These are phyloP conservation scores for Hyphopichia wangnamkhiaoensis DNA, from an alignment of 1,139 yeast species.

Conservation along the genomic window DNA sequence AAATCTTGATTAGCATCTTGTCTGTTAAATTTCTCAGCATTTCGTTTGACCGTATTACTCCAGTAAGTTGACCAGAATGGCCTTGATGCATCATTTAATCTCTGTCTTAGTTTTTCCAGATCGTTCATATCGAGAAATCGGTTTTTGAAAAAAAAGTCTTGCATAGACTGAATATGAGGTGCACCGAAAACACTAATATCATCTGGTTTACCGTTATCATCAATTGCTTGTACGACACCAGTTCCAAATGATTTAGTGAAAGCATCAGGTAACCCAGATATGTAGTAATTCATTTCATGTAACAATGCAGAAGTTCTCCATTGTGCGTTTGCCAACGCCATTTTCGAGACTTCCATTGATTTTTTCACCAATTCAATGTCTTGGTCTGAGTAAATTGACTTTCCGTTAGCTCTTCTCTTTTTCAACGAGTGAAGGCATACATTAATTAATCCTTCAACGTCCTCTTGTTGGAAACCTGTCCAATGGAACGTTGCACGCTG, in stretches of 20 bases:
- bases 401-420: conserved; percentile 26
- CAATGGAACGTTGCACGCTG: conserved; percentile 72
- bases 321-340: conserved; percentile 49
- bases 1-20: conserved; percentile 24
- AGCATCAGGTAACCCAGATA: conserved; percentile 41
- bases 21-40: conserved; percentile 31
- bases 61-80: conserved; percentile 58
- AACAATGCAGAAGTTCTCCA: conserved; percentile 59
- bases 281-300: conserved; percentile 65
- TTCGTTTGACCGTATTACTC: conserved; percentile 40
- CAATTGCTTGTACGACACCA: conserved; percentile 28
- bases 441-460: conserved; percentile 50
- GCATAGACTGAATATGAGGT: conserved; percentile 56
- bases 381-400: conserved; percentile 25
- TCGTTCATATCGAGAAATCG: conserved; percentile 39
- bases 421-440: conserved; percentile 50
- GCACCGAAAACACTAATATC: conserved; percentile 55
- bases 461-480: conserved; percentile 67
- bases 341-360: conserved; percentile 45
- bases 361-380: conserved; percentile 43
- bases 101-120: conserved; percentile 23
- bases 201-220: conserved; percentile 15
- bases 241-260: conserved; percentile 45
- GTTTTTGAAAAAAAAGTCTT: conserved; percentile 55
- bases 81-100: conserved; percentile 31